Evolutionary conservation across 1,139 yeast genomes (phyloP).

Genomic region (Debaryomyces coudertii): DNA sequence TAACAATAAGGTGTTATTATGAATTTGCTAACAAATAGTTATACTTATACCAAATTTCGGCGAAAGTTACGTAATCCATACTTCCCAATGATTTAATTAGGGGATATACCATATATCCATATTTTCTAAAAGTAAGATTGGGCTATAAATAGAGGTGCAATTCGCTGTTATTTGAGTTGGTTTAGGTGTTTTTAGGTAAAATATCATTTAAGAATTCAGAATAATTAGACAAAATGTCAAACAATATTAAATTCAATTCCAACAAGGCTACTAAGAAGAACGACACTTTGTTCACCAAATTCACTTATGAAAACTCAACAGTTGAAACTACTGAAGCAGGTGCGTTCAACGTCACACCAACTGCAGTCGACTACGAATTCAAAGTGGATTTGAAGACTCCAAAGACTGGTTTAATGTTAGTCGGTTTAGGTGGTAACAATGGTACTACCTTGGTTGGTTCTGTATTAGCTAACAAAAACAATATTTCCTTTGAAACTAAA

Average conservation of each 20-base stretch:
- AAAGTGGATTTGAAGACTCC: slow-evolving; percentile 83
- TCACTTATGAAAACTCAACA: slow-evolving; percentile 48
- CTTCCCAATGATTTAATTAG: background rate
- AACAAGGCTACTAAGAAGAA: slow-evolving; percentile 63
- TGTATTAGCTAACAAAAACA: slow-evolving; percentile 80
- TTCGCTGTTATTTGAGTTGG: background rate
- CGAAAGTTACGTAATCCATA: slow-evolving; percentile 8
- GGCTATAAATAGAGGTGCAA: slow-evolving; percentile 12
- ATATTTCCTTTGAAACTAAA: slow-evolving; percentile 78
- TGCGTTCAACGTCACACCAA: slow-evolving; percentile 68
- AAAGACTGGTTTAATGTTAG: slow-evolving; percentile 85
- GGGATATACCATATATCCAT: slow-evolving; percentile 1
- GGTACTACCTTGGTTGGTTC: slow-evolving; percentile 92
- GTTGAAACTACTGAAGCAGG: slow-evolving; percentile 54
- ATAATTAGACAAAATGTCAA: slow-evolving; percentile 11
- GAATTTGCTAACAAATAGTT: slow-evolving; percentile 1
- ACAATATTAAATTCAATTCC: slow-evolving; percentile 58
- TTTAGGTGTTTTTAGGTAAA: background rate
- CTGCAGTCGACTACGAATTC: slow-evolving; percentile 76
- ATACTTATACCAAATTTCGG: slow-evolving; percentile 7
- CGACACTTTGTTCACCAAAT: slow-evolving; percentile 65
- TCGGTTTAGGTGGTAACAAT: slow-evolving; percentile 96
- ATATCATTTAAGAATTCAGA: background rate
- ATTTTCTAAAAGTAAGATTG: background rate
- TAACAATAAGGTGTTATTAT: slow-evolving; percentile 2